These are phyloP conservation scores for Calonectria ilicicola DNA, from an alignment of 2,329 filamentous ascomycete genomes.

Conservation along the genomic window DNA sequence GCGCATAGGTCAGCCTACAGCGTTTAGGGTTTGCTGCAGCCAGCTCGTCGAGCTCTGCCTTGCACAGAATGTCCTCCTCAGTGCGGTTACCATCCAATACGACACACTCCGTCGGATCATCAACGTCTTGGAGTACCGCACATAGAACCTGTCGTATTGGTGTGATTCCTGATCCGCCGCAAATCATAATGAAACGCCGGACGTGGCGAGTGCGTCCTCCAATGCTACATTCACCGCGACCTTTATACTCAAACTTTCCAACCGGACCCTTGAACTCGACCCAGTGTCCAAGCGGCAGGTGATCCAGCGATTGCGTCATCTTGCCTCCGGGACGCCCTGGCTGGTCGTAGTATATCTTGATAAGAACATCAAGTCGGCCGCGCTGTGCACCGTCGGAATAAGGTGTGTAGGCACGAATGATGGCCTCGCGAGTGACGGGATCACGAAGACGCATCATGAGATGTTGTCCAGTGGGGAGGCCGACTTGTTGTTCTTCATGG, in stretches of 20 bases:
- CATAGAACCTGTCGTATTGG: slow-evolving; percentile 88
- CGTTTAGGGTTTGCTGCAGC: slow-evolving; percentile 63
- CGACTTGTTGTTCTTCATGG: slow-evolving; percentile 75
- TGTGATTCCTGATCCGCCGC: slow-evolving; percentile 91
- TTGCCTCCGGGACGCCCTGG: slow-evolving; percentile 72
- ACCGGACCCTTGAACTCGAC: slow-evolving; percentile 91
- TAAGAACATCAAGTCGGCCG: slow-evolving; percentile 78
- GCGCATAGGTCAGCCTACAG: slow-evolving; percentile 75
- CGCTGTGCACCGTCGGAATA: slow-evolving; percentile 72
- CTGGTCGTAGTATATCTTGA: slow-evolving; percentile 83
- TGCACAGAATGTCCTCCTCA: slow-evolving; percentile 86
- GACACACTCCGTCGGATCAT: slow-evolving; percentile 75
- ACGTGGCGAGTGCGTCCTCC: slow-evolving; percentile 68
- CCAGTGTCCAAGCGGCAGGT: slow-evolving; percentile 76
- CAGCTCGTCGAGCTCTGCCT: slow-evolving; percentile 76
- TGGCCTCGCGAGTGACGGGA: slow-evolving; percentile 74
- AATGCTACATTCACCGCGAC: slow-evolving; percentile 72
- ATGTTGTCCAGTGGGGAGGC: slow-evolving; percentile 87
- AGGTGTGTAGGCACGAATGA: slow-evolving; percentile 90
- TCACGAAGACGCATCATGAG: slow-evolving; percentile 86
- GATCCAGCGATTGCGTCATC: slow-evolving; percentile 85
- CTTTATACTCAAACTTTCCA: slow-evolving; percentile 85
- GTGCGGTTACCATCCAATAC: slow-evolving; percentile 83
- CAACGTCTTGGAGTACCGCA: slow-evolving; percentile 68
- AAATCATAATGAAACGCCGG: slow-evolving; percentile 84